Conservation (phyloP, 2,329 filamentous ascomycete species). For the Ophiosphaerella narmari region DNA sequence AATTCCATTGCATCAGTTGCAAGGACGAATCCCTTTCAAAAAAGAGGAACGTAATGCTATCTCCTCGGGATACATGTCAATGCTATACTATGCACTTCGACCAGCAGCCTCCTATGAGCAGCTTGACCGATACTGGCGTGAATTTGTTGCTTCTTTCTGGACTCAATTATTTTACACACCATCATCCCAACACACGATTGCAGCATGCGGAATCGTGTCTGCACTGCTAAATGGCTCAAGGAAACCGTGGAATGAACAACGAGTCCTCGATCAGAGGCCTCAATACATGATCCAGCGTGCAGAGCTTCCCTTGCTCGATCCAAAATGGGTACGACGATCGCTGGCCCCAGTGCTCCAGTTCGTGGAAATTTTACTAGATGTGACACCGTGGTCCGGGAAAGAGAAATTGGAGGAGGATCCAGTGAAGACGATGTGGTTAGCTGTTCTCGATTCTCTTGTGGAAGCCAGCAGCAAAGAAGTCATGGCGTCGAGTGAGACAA, state of each 20-base stretch:
- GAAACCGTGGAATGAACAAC: constrained; percentile 75
- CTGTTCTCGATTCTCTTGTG: constrained; percentile 66
- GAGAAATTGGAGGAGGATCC: constrained; percentile 47
- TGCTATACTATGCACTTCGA: constrained; percentile 58
- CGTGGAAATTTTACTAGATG: constrained; percentile 59
- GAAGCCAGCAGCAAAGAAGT: constrained; percentile 82
- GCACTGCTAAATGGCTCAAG: constrained; percentile 66
- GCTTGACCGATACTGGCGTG: constrained; percentile 78
- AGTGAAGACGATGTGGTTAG: constrained; percentile 65
- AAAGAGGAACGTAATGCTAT: constrained; percentile 63
- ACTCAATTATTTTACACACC: constrained; percentile 27
- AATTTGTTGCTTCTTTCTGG: constrained; percentile 70
- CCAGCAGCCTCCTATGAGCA: constrained; percentile 69
- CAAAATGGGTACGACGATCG: constrained; percentile 84
- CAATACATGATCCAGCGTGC: constrained; percentile 57
- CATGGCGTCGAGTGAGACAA: constrained; percentile 82
- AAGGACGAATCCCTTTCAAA: constrained; percentile 64
- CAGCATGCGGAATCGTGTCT: constrained; percentile 67
- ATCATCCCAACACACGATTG: constrained; percentile 27
- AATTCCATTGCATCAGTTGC: constrained; percentile 33
- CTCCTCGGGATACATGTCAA: constrained; percentile 72
- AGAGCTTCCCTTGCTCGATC: constrained; percentile 83
- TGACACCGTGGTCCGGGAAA: constrained; percentile 52
- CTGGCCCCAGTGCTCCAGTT: constrained; percentile 67
- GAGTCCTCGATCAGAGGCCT: constrained; percentile 63